Conservation (phyloP, 108 stramenopile genomes). For the Skeletonema potamos region DNA sequence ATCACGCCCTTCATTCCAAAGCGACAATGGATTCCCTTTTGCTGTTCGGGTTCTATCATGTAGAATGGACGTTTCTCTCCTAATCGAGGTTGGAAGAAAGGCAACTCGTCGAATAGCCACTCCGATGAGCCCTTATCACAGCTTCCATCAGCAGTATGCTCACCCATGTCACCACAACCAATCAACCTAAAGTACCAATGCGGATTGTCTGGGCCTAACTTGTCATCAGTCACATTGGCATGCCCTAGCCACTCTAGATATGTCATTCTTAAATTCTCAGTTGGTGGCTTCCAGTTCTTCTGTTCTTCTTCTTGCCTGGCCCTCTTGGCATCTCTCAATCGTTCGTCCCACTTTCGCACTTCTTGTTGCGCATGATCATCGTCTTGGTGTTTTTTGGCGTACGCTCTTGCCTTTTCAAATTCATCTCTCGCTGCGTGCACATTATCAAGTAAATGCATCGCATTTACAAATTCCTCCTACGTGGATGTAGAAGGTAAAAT, state of each 20-base stretch:
- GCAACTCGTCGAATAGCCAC: conserved; percentile 85
- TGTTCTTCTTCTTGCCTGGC: conserved; percentile 1
- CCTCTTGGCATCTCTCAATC: conserved; percentile 14
- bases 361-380: conserved; percentile 31
- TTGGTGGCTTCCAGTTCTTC: conserved; percentile 77
- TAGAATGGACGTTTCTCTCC: conserved; percentile 62
- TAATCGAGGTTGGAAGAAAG: conserved; percentile 70
- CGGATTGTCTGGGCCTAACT: conserved; percentile 61
- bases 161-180: conserved; percentile 55
- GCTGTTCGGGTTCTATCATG: conserved; percentile 82
- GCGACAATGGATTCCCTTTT: conserved; percentile 96
- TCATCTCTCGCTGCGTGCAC: conserved; percentile 12
- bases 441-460: conserved; percentile 21
- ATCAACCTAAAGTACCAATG: conserved; percentile 95
- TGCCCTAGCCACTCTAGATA: conserved; percentile 86
- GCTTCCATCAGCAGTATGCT: conserved; percentile 36
- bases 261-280: conserved; percentile 68
- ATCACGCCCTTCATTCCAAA: conserved; percentile 95
- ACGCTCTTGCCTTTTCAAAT: conserved; percentile 11
- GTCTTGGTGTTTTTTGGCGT: conserved; percentile 20
- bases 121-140: conserved; percentile 69
- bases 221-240: conserved; percentile 71
- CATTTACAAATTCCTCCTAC: conserved; percentile 25
- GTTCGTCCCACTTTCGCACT: conserved; percentile 10
- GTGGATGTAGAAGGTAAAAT: not conserved